Conservation (phyloP, 805 yeast species). For the Kregervanrija fluxuum region DNA sequence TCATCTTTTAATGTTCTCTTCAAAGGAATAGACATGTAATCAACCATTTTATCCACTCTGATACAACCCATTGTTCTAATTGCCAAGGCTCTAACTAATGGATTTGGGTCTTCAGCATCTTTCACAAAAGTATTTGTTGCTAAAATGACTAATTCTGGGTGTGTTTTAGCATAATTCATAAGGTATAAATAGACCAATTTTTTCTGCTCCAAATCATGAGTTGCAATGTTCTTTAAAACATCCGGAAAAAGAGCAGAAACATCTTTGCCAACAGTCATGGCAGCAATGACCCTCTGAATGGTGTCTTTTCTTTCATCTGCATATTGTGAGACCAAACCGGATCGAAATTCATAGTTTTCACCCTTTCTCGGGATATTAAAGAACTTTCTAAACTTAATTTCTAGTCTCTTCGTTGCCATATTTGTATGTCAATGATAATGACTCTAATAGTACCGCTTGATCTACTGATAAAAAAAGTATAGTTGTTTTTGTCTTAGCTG, state of each 20-base stretch:
- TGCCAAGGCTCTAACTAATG: conserved; percentile 90
- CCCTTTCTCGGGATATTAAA: conserved; percentile 55
- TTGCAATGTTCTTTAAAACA: conserved; percentile 91
- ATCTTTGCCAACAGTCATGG: conserved; percentile 97
- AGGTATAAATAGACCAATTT: conserved; percentile 88
- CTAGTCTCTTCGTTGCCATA: conserved; percentile 29
- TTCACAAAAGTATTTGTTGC: conserved; percentile 95
- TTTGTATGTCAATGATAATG: background rate
- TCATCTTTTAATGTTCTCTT: conserved; percentile 82
- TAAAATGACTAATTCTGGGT: conserved; percentile 90
- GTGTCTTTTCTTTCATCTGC: conserved; percentile 95
- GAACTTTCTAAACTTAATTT: conserved; percentile 45
- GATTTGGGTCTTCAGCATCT: conserved; percentile 95
- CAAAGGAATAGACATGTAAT: conserved; percentile 87
- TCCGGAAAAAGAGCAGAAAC: conserved; percentile 94
- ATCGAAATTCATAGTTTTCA: conserved; percentile 84
- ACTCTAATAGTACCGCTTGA: too few relatives aligned
- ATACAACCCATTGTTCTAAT: conserved; percentile 99
- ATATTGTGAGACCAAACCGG: conserved; percentile 89
- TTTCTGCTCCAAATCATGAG: conserved; percentile 94
- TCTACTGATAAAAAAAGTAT: too few relatives aligned
- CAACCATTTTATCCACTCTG: conserved; percentile 90
- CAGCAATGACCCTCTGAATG: conserved; percentile 92
- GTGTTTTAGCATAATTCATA: conserved; percentile 95
- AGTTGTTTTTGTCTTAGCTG: too few relatives aligned